Evolutionary conservation across 768 basidiomycete species (phyloP).

Genomic region (Hericium erinaceus): DNA sequence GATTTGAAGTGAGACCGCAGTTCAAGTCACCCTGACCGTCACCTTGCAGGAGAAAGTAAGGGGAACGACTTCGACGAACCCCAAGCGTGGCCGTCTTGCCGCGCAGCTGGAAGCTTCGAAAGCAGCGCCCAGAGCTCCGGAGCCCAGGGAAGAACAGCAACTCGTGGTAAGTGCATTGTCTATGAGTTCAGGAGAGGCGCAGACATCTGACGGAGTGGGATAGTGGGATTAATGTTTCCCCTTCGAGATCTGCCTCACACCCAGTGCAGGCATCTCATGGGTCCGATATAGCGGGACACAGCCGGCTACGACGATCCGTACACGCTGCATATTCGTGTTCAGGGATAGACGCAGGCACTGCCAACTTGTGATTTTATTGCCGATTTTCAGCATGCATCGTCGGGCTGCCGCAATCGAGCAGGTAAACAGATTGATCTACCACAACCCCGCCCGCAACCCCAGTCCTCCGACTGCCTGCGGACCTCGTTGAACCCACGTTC

Average conservation of each 20-base stretch:
- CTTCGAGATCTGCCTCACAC: neutral
- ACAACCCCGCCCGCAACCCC: no score
- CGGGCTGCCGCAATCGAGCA: no score
- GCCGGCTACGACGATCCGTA: neutral
- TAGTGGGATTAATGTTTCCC: neutral
- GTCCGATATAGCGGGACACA: neutral
- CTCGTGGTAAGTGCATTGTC: conserved; percentile 33
- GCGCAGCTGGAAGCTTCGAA: conserved; percentile 29
- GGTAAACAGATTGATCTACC: no score
- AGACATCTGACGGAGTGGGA: no score
- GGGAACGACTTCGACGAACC: conserved; percentile 33
- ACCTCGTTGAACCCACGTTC: neutral
- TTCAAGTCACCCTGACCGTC: conserved; percentile 8
- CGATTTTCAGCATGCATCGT: no score
- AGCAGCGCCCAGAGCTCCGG: conserved; percentile 22
- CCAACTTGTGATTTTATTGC: neutral
- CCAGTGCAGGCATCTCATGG: neutral
- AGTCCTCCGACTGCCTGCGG: no score
- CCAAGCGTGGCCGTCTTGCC: conserved; percentile 33
- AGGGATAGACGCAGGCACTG: neutral
- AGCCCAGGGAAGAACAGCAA: conserved; percentile 27
- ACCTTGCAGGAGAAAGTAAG: conserved; percentile 29
- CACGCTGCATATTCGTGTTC: neutral
- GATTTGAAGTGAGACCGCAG: neutral
- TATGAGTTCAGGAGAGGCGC: neutral